phyloP scores from a whole-genome alignment of 805 yeast genomes.

The Hanseniaspora thailandica region DNA sequence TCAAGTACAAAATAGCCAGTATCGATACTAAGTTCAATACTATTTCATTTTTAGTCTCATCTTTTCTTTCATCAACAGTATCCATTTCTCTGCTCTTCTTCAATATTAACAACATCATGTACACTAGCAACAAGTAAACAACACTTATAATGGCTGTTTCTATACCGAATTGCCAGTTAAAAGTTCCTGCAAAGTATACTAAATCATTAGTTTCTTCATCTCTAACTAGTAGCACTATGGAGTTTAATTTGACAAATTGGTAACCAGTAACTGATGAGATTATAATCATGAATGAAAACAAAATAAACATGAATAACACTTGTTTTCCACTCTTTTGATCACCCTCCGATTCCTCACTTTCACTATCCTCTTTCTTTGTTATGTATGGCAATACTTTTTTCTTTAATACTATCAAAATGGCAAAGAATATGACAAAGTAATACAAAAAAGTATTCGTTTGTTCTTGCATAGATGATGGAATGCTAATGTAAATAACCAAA shows the following conservation, averaged over 20 bases:
- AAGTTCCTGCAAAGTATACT: constrained; percentile 52
- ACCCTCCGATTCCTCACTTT: not conserved
- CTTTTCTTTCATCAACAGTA: not conserved
- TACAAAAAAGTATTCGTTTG: constrained; percentile 33
- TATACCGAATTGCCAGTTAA: constrained; percentile 56
- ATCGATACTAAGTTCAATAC: not conserved
- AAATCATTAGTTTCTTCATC: constrained; percentile 37
- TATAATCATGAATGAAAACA: constrained; percentile 23
- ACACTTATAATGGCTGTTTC: constrained; percentile 46
- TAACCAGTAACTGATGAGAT: constrained; percentile 47
- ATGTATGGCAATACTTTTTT: constrained; percentile 32
- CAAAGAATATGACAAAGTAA: constrained; percentile 38
- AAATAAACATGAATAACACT: not conserved
- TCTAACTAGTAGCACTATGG: constrained; percentile 50
- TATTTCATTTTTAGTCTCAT: not conserved
- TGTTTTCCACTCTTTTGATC: not conserved
- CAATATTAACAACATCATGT: constrained; percentile 33
- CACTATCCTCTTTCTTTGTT: constrained; percentile 12
- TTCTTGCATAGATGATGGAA: constrained; percentile 17
- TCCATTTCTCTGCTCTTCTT: constrained; percentile 26
- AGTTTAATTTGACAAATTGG: constrained; percentile 49
- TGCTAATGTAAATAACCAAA: constrained; percentile 8
- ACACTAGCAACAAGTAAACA: constrained; percentile 39
- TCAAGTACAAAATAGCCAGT: not conserved
- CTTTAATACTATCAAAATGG: constrained; percentile 37